Evolutionary conservation across 495 filamentous ascomycete species (phyloP), one percentile per base, ranked within the genome.

Genomic region (Hyaloscypha variabilis): DNA sequence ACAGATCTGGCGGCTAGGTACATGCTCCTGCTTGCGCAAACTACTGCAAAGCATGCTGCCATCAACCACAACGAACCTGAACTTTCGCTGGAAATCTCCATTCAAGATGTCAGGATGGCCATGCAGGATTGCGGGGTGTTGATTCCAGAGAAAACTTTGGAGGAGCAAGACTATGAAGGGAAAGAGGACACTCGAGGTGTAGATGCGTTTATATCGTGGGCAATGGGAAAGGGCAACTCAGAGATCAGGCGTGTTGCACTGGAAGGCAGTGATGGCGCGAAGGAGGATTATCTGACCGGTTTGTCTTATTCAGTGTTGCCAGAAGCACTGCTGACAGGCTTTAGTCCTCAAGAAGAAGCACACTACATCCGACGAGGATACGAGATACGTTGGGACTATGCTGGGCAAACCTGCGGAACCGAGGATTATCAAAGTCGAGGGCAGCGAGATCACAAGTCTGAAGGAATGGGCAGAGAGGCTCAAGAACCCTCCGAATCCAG

Each of bases 31-130:
- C 87, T 97, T 26, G 86, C 88, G 29, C 77, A 81, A 21, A 77
- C 83, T 8, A 87, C 91, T 0, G 87, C 87, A 3, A 69, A 76
- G 1, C 85, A 91, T 67, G 88, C 91, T 17, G 65, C 67, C 11
- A 51, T 75, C 61, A 83, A 83, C 73, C 75, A 77, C 64, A 70
- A 73, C 4, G 75, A 77, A 13, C 65, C 73, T 2, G 79, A 81
- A 10, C 62, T 66, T 56, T 30, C 65, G 60, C 57, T 73, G 1
- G 68, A 73, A 26, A 53, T 70, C 14, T 85, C 78, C 23, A 77
- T 97, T 11, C 86, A 88, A 62, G 93, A 97, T 75, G 85, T 96
- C 69, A 88, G 91, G 67, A 85, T 94, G 77, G 93, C 93, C 1
- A 76, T 97, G 54, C 83, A 92, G 71, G 89, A 93, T 64, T 86